Evolutionary conservation across 768 basidiomycete genomes (phyloP), one percentile per base, ranked within the genome.

Genomic region (Lyophyllum semitale): DNA sequence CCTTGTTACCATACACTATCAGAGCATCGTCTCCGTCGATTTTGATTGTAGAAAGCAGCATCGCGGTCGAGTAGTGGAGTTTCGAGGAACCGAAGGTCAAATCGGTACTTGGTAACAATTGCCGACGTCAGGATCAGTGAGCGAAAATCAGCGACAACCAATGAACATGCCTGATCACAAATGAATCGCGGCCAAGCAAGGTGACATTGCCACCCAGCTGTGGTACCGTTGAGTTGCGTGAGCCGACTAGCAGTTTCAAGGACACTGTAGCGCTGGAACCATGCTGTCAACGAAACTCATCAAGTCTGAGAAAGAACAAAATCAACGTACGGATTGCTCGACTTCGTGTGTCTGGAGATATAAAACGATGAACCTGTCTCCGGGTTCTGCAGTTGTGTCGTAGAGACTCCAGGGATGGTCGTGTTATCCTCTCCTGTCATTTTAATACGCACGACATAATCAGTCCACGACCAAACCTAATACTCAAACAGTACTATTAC

Each of bases 321-420:
- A 37, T 33, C 1, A 30, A 27, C 59, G 43, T 43, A 58, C 60
- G 56, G 51, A 26, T 48, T 26, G 25, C 53, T 58, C 4, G 60
- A 48, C 20, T 48, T 55, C n/a, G 43, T 55, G 12, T 61, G 60
- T 38, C 60, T 43, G 5, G 42, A 38, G 29, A 61, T 58, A n/a
- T 61, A 61, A 41, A 61, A 61, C 6, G 60, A 58, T 4, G 56
- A 38, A 13, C 57, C 60, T 15, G 57, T 61, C 8, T 58, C 54
- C 23, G 54, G 57, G 55, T 58, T 61, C 5, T 50, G 53, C n/a
- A 61, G 37, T 47, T 61, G 60, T 23, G 57, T 61, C 0, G 60
- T 58, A 11, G 57, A 52, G 22, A 58, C 57, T 29, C 60, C 60
- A 17, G 42, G 20, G 37, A 55, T 46, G n/a, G 60, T 58, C n/a